Evolutionary conservation across 2,329 filamentous ascomycete species (phyloP).

Genomic region (Pseudocercospora fuligena): DNA sequence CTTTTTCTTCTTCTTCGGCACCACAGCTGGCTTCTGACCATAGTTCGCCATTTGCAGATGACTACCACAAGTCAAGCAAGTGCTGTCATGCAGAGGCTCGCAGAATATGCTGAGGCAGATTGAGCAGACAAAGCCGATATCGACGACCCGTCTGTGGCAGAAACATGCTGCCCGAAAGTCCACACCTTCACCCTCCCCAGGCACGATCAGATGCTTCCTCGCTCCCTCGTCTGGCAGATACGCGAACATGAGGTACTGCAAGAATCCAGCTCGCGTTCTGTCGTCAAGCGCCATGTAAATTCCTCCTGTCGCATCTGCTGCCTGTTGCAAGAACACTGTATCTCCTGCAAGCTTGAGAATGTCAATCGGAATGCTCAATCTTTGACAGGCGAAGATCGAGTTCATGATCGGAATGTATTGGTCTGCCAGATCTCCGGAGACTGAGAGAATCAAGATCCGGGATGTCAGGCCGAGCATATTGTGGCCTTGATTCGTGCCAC

Average conservation of each 20-base stretch:
- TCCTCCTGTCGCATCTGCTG: slow-evolving; percentile 73
- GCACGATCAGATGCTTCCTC: slow-evolving; percentile 70
- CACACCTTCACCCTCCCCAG: slow-evolving; percentile 77
- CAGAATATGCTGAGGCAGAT: slow-evolving; percentile 97
- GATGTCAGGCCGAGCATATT: slow-evolving; percentile 64
- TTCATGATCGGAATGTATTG: slow-evolving; percentile 99
- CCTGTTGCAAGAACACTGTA: slow-evolving; percentile 93
- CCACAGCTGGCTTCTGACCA: slow-evolving; percentile 75
- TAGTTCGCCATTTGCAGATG: slow-evolving; percentile 76
- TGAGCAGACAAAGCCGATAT: slow-evolving; percentile 93
- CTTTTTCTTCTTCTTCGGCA: slow-evolving; percentile 74
- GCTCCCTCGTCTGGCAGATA: slow-evolving; percentile 76
- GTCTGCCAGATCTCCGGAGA: slow-evolving; percentile 82
- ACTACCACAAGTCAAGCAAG: slow-evolving; percentile 84
- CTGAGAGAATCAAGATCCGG: slow-evolving; percentile 86
- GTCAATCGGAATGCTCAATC: slow-evolving; percentile 86
- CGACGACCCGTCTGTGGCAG: slow-evolving; percentile 88
- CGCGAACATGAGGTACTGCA: slow-evolving; percentile 94
- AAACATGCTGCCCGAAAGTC: slow-evolving; percentile 99
- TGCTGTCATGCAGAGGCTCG: slow-evolving; percentile 63
- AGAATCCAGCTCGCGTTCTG: slow-evolving; percentile 60
- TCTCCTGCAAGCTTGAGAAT: slow-evolving; percentile 84
- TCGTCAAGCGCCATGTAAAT: slow-evolving; percentile 65
- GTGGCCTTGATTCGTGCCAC: slow-evolving; percentile 33
- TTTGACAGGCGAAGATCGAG: slow-evolving; percentile 91